Evolutionary conservation across 306 rosid genomes (phyloP).

Genomic region (Glycine tomentella): DNA sequence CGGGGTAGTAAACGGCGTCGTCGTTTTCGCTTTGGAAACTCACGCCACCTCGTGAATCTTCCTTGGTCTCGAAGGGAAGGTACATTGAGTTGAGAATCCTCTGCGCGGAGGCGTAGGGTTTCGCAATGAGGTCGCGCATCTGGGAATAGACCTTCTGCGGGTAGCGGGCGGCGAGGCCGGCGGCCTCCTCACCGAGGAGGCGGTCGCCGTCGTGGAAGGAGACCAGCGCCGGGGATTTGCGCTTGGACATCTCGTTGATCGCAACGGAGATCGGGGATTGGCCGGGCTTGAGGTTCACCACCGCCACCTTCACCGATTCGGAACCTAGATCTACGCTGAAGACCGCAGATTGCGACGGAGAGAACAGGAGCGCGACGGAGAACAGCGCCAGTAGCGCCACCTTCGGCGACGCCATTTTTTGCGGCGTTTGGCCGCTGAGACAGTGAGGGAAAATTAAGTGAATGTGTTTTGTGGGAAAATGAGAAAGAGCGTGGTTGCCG

Average conservation of each 20-base stretch:
- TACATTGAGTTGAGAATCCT: slow-evolving; percentile 67
- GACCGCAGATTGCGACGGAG: slow-evolving; percentile 87
- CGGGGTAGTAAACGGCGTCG: slow-evolving; percentile 61
- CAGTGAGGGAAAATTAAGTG: not conserved
- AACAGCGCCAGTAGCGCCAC: slow-evolving; percentile 54
- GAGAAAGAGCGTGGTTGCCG: not conserved
- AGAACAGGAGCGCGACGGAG: slow-evolving; percentile 46
- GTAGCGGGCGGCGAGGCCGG: slow-evolving; percentile 85
- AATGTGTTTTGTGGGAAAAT: not conserved
- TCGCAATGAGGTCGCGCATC: slow-evolving; percentile 78
- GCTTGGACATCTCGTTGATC: slow-evolving; percentile 95
- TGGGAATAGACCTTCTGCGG: slow-evolving; percentile 89
- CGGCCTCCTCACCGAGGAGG: slow-evolving; percentile 90
- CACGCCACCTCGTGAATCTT: slow-evolving; percentile 70
- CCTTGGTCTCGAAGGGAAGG: slow-evolving; percentile 73
- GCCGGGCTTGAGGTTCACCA: slow-evolving; percentile 93
- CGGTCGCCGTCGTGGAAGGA: slow-evolving; percentile 86
- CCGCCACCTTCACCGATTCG: slow-evolving; percentile 86
- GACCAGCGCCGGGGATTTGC: slow-evolving; percentile 85
- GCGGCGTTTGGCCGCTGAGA: slow-evolving; percentile 20
- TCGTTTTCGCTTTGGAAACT: slow-evolving; percentile 63
- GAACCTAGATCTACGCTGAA: slow-evolving; percentile 98
- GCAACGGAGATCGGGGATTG: slow-evolving; percentile 91
- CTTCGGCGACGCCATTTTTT: slow-evolving; percentile 68
- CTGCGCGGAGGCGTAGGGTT: slow-evolving; percentile 65